A percentile compares a stretch with the other conserved stretches of the same genome.
Evolutionary conservation across 2,329 filamentous ascomycete genomes (phyloP).

Genomic region (Colletotrichum zoysiae): DNA sequence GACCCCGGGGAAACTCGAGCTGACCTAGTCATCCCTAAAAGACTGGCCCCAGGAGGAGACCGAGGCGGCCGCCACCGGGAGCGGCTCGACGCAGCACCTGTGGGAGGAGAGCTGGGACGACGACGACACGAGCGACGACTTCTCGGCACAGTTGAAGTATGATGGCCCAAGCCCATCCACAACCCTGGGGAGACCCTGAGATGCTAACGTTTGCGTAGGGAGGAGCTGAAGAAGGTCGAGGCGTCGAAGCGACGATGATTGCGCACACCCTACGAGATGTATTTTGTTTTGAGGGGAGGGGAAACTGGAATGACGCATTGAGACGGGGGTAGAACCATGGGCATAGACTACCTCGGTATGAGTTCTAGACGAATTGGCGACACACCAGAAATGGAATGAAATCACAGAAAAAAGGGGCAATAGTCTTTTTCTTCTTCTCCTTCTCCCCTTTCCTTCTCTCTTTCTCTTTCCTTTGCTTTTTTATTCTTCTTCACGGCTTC

Average conservation of each 20-base stretch:
- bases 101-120: slow-evolving; percentile 99
- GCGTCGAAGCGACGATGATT: slow-evolving; percentile 73
- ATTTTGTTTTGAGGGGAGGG: background rate
- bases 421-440: background rate
- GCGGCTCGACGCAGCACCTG: slow-evolving; percentile 79
- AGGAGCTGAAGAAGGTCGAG: slow-evolving; percentile 96
- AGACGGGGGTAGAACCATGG: slow-evolving; percentile 15
- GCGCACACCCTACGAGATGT: slow-evolving; percentile 18
- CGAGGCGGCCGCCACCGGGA: slow-evolving; percentile 76
- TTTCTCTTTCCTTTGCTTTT: too few relatives aligned
- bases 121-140: slow-evolving; percentile 96
- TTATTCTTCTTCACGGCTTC: background rate
- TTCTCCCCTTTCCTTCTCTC: background rate
- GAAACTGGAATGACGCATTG: slow-evolving; percentile 17
- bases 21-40: slow-evolving; percentile 52
- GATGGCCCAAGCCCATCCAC: slow-evolving; percentile 50
- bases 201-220: slow-evolving; percentile 61
- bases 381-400: slow-evolving; percentile 36
- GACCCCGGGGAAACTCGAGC: background rate
- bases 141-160: slow-evolving; percentile 93
- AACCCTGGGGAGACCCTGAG: slow-evolving; percentile 9
- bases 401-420: slow-evolving; percentile 10
- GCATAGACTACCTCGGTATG: slow-evolving; percentile 33
- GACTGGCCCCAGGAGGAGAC: slow-evolving; percentile 96
- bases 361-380: slow-evolving; percentile 33